phyloP scores from a whole-genome alignment of 2,329 filamentous ascomycete genomes.

The Scytalidium sp. region DNA sequence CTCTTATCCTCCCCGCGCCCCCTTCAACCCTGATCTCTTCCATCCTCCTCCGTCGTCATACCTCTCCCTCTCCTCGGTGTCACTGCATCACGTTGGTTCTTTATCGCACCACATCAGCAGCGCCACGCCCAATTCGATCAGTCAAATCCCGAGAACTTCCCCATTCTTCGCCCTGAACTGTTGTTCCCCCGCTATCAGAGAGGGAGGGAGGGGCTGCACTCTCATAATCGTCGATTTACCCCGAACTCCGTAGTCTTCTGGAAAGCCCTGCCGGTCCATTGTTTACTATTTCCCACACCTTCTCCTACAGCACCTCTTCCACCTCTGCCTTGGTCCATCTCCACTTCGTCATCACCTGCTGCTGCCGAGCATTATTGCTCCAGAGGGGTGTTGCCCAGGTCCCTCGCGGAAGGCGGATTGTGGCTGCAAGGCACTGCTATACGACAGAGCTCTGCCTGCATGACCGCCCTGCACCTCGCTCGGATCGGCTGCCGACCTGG shows the following conservation, averaged over 20 bases:
- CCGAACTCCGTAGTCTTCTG: background rate
- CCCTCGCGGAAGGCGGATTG: conserved; percentile 6
- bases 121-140: background rate
- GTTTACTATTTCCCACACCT: background rate
- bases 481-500: conserved; percentile 15
- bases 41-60: background rate
- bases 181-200: background rate
- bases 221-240: too few species aligned
- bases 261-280: background rate
- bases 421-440: conserved; percentile 27
- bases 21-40: too few species aligned
- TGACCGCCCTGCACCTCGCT: conserved; percentile 16
- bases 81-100: too few species aligned
- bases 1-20: too few species aligned
- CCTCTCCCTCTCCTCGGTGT: too few species aligned
- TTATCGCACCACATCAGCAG: background rate
- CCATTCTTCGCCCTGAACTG: background rate
- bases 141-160: background rate
- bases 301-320: background rate
- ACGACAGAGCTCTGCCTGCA: conserved; percentile 21
- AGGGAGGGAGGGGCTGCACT: background rate
- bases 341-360: too few species aligned
- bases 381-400: too few species aligned
- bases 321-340: background rate
- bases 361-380: too few species aligned